Conservation (phyloP, 2,329 filamentous ascomycete genomes). For the Aspergillus fructus region DNA sequence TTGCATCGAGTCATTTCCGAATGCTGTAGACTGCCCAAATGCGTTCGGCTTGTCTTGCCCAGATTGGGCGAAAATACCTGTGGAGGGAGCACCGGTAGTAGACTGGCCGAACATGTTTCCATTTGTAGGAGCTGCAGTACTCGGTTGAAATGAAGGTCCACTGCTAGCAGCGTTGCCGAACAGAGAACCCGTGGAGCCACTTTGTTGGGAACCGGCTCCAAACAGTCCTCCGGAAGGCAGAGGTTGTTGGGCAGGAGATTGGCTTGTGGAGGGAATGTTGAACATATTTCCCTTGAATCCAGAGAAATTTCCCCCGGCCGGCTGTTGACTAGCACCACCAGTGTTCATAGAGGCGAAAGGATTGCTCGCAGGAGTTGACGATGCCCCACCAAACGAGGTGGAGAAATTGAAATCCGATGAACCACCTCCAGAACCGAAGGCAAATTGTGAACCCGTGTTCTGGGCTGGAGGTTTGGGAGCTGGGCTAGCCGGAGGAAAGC, state of each 20-base stretch:
- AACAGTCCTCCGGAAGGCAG: constrained; percentile 22
- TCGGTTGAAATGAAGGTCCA: constrained; percentile 14
- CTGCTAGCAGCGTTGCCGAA: constrained; percentile 18
- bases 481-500: constrained; percentile 31
- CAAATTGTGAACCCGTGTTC: constrained; percentile 29
- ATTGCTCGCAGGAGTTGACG: constrained; percentile 27
- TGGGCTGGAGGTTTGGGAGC: constrained; percentile 21
- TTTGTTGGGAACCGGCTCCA: constrained; percentile 18
- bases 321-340: constrained; percentile 17
- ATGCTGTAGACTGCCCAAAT: constrained; percentile 29
- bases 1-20: constrained; percentile 32
- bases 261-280: constrained; percentile 23
- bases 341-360: constrained; percentile 36
- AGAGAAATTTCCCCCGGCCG: constrained; percentile 22
- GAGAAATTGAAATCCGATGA: constrained; percentile 36
- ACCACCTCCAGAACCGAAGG: constrained; percentile 29
- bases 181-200: constrained; percentile 14
- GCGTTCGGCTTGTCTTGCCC: constrained; percentile 21
- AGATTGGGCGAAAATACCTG: constrained; percentile 24
- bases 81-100: constrained; percentile 15
- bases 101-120: constrained; percentile 24
- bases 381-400: constrained; percentile 20
- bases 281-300: constrained; percentile 37
- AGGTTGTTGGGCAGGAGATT: constrained; percentile 23
- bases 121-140: constrained; percentile 18